Base-by-base conservation (phyloP, 2,329 filamentous ascomycete species). In the Cladosporium oxysporum region DNA sequence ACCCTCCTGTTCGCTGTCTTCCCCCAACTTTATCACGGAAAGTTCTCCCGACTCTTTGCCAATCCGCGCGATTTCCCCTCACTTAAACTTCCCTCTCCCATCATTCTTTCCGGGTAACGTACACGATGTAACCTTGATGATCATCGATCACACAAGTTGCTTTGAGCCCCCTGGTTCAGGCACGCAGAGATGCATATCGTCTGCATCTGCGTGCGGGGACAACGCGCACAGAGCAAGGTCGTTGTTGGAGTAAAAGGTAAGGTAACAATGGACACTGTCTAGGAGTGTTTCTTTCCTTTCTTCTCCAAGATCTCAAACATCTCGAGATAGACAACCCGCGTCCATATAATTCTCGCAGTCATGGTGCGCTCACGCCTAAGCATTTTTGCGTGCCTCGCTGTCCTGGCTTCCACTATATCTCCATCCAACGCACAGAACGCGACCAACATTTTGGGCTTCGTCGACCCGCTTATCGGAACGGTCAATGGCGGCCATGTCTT, bases 401-500 rank as follows among this genome's bases (percentile, higher is more conserved):
- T 33, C 12, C 28, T 57, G 23, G 35, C 55, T 16, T 28, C 6
- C 10, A 44, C 33, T 35, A 33, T 57, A 10, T 23, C 16, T 31
- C 16, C 12, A 5, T 41, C 23, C 18, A 14, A 65, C 47, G 66
- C 62, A 47, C 61, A 67, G 35, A 65, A 57, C 16, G 47, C 61
- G 3, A 59, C 31, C 18, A 73, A 79, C 69, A 67, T 77, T 2
- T 66, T 80, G 2, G 67, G 73, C 47, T 79, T 73, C 65, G 69
- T 83, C n/a, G 75, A 82, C 65, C 79, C 79, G 10, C 70, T 83
- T 64, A 82, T 83, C 58, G 81, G 81, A 10, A 80, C 76, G 14
- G 71, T 73, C 52, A 77, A 77, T 63, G 80, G 80, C 28, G 71
- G 81, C 2, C 81, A 83, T 77, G 81, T 83, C 33, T 83, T 83